Evolutionary conservation across 2,329 filamentous ascomycete genomes (phyloP), one percentile per base, ranked within the genome.

Genomic region (Ceratocystis ficicola): DNA sequence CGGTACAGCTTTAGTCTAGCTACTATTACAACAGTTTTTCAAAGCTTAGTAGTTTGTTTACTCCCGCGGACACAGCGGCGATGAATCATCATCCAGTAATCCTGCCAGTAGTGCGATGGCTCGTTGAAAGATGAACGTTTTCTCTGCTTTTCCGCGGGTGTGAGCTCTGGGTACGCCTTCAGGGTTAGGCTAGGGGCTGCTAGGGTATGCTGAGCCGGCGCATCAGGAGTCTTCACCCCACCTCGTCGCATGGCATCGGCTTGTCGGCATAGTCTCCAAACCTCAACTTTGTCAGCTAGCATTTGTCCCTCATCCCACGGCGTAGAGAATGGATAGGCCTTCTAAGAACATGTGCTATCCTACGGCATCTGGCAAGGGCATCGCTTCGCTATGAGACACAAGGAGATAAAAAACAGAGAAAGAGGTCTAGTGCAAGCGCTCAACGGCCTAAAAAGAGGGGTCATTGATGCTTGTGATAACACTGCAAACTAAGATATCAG

Each of bases 191-290:
- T 17, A 55, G 17, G 7, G 28, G 12, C 1, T n/a, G 5, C 22
- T 48, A 62, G 36, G 36, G 60, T 62, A 46, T 20, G 25, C 22
- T 25, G 15, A 17, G 8, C 5, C 7, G 5, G 15, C 7, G 1
- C n/a, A 12, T 46, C 2, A 1, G 15, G n/a, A 28, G 12, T 36
- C 8, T 36, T 10, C 3, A 25, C 20, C 59, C 59, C 41, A n/a
- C 22, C 59, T 46, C 8, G 30, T 62, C 65, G 65, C 65, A 66
- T 66, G 62, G 48, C 61, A 46, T 66, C 65, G 65, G 65, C 65
- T 66, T 63, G 57, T 63, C 65, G 60, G 65, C 61, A 66, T 66
- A 66, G 55, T 48, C 65, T 57, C 65, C 60, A 66, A 66, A n/a
- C 22, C 15, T 64, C 7, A 20, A 32, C 30, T 22, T 32, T 50